Base-by-base conservation (phyloP, 176 grass and related monocot species). In the Oryza glaberrima region DNA sequence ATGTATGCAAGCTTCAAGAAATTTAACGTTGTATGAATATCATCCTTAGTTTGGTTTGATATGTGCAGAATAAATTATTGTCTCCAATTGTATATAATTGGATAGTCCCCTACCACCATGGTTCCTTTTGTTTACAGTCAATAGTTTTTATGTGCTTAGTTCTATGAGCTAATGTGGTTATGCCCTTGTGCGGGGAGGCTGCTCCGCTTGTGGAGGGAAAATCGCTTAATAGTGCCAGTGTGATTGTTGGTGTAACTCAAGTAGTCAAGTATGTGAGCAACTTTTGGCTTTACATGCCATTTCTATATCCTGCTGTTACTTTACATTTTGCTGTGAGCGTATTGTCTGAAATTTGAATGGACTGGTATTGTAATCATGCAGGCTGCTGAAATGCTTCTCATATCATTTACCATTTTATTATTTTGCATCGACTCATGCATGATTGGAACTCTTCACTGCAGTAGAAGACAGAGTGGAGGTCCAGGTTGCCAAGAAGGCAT, bases 401-500 rank as follows among this genome's bases (percentile, higher is more conserved):
- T 23, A 63, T 63, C 6, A n/a, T 63, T 67, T 34, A 35, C 20
- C 45, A 28, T 65, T 43, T 14, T 67, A 52, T 40, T 49, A 26
- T 38, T 69, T 40, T 11, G 4, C 1, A 3, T 90, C 11, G 76
- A 54, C 44, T 86, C 63, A 88, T 73, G 12, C 49, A 72, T 86
- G 54, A 15, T 86, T 77, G 69, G 12, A 75, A 49, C 60, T 41
- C 23, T 82, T 79, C 13, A 11, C 66, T 87, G 84, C 75, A 86
- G 75, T 84, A 41, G 89, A 89, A 87, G 83, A 83, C 35, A 47
- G 30, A 6, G 85, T 73, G 34, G 78, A 92, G 75, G 86, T 45
- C 32, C 72, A 79, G 38, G 51, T 69, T 38, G 69, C 67, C 20
- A 99, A 99, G 84, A 96, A 89, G 64, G 85, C 74, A 22, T 80